A percentile compares a stretch with the other conserved stretches of the same genome.
These are phyloP conservation scores for Sarocladium oryzae DNA, from an alignment of 2,329 filamentous ascomycete species.

Conservation along the genomic window DNA sequence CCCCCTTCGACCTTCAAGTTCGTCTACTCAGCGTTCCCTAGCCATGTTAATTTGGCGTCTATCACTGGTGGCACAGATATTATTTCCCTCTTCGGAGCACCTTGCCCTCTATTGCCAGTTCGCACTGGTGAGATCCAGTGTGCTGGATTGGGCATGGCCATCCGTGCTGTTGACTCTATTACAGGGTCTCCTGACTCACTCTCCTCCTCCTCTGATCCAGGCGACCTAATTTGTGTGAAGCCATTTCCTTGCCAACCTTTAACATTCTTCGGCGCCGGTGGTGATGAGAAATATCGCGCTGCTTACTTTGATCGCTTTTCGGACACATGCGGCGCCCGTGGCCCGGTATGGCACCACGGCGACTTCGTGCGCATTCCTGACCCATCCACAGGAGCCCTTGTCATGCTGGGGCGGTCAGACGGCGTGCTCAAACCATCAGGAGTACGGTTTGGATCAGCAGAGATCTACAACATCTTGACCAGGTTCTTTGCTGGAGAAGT, in stretches of 20 bases:
- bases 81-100: constrained; percentile 86
- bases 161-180: constrained; percentile 52
- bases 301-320: constrained; percentile 86
- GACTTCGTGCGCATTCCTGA: constrained; percentile 73
- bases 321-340: constrained; percentile 28
- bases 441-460: constrained; percentile 85
- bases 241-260: constrained; percentile 90
- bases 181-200: constrained; percentile 36
- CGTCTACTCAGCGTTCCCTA: constrained; percentile 76
- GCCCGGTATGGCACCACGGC: constrained; percentile 80
- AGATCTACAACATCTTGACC: constrained; percentile 93
- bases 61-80: constrained; percentile 98
- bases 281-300: constrained; percentile 66
- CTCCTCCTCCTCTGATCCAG: constrained; percentile 55
- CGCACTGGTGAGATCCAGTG: constrained; percentile 70
- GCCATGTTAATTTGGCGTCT: constrained; percentile 76
- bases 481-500: constrained; percentile 73
- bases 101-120: constrained; percentile 70
- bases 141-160: constrained; percentile 72
- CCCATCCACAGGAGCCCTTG: constrained; percentile 64
- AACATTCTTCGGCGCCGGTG: constrained; percentile 68
- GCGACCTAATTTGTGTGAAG: constrained; percentile 79
- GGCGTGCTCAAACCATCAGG: constrained; percentile 89
- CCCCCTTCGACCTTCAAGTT: constrained; percentile 91
- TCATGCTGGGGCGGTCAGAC: constrained; percentile 90